Evolutionary conservation across 1,284 basidiomycete species (phyloP).

Genomic region (Malassezia cuniculi): DNA sequence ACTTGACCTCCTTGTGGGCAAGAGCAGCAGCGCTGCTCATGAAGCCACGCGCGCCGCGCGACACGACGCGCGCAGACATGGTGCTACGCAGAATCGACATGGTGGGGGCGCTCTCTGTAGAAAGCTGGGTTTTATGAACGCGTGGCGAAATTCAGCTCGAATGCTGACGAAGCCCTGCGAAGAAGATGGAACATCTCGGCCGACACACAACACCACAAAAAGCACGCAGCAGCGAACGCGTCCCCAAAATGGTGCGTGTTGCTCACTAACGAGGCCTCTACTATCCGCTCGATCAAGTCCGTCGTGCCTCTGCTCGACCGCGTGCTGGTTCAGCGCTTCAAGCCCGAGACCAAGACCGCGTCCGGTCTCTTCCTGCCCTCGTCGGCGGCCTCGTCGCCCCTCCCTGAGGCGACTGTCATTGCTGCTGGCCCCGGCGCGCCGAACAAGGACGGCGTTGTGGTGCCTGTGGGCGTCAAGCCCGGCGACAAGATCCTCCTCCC

Average conservation of each 20-base stretch:
- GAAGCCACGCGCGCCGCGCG: slow-evolving; percentile 23
- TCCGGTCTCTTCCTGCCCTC: slow-evolving; percentile 81
- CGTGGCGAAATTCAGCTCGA: slow-evolving; percentile 2
- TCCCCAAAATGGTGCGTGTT: slow-evolving; percentile 9
- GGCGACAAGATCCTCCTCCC: slow-evolving; percentile 88
- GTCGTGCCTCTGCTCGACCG: slow-evolving; percentile 86
- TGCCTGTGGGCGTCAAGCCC: slow-evolving; percentile 67
- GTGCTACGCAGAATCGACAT: slow-evolving; percentile 34
- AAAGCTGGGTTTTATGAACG: neutral
- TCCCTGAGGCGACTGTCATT: slow-evolving; percentile 92
- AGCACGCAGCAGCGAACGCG: neutral
- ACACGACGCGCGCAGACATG: slow-evolving; percentile 21
- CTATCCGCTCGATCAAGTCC: slow-evolving; percentile 63
- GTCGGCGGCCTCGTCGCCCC: slow-evolving; percentile 64
- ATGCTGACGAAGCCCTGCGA: slow-evolving; percentile 5
- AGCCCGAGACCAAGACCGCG: slow-evolving; percentile 53
- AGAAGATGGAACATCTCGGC: slow-evolving; percentile 7
- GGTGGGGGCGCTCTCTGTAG: slow-evolving; percentile 3
- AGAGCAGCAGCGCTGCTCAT: slow-evolving; percentile 27
- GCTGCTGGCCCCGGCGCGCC: slow-evolving; percentile 84
- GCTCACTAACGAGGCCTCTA: slow-evolving; percentile 51
- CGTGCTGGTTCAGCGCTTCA: slow-evolving; percentile 92
- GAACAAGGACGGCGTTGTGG: slow-evolving; percentile 65
- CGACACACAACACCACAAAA: slow-evolving; percentile 1
- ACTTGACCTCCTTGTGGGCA: slow-evolving; percentile 79